Evolutionary conservation across 2,329 filamentous ascomycete species (phyloP), one percentile per base, ranked within the genome.

Genomic region (Epichloe sp.): DNA sequence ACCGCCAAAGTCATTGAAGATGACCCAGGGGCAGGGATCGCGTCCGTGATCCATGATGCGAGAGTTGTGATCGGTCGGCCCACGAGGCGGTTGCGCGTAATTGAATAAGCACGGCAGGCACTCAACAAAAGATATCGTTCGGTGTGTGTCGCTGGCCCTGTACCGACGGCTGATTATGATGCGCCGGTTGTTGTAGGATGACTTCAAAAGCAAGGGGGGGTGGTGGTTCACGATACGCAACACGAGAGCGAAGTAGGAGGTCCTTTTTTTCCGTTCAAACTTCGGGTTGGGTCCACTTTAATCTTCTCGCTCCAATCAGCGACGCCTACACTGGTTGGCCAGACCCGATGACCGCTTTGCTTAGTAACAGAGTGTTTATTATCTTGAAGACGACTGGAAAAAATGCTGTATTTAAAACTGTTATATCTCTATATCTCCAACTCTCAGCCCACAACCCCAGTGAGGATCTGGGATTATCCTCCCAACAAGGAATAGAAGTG

Each of bases 11-110:
- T 98, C 93, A 72, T 90, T 95, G 59, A 97, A 79, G 58, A 93
- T 86, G 64, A 97, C 90, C 84, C 85, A 97, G 52, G 93, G 93
- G 72, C 93, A 97, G 56, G 93, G 93, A 71, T 97, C 93, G 74
- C 93, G 81, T 57, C 87, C 86, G 77, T 97, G 93, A 82, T 98
- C 91, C 86, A 95, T 93, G 49, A 42, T 52, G 49, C 43, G n/a
- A 23, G 34, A 12, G 23, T 7, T 7, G 37, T 17, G 31, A 37
- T 37, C 31, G 6, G 50, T 40, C 19, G 47, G 42, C 19, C 21
- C 19, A 40, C 10, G 17, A 19, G 47, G 35, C 36, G 21, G 12
- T 42, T 40, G 41, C 36, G 36, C 19, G 14, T 12, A 34, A 49
- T 17, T n/a, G 15, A 34, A 40, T 23, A 5, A 14, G 6, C 5